Base-by-base conservation (phyloP, 805 yeast genomes). In the Yamadazyma sp. region DNA sequence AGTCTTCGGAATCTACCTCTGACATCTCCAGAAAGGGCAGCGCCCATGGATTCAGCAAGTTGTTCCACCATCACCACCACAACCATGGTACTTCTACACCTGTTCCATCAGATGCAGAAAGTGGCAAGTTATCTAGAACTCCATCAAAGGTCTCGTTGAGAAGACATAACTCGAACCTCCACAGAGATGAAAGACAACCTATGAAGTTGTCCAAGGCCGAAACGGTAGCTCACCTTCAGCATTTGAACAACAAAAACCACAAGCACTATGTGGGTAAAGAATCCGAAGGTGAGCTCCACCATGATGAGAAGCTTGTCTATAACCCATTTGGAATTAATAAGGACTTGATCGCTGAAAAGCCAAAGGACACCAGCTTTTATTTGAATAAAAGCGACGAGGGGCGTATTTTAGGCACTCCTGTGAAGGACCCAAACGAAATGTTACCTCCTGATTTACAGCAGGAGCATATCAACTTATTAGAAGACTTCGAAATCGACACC, bases 291-390 rank as follows among this genome's bases (percentile, higher is more conserved):
- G 38, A 33, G 10, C n/a, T 24, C 7, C 32, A 36, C 23, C 46
- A 48, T 24, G 60, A 49, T 17, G 70, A 64, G 15, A 78, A 75
- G 41, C 66, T 79, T 52, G 73, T 71, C 29, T 82, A 80, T 57
- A 81, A 81, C 49, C 88, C 88, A 1, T 82, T 77, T 53, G 88
- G 87, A 1, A 42, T 73, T 25, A 72, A 66, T 44, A 68, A 62
- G 28, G 47, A 48, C 30, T 50, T 54, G 7, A 41, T 48, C 14
- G 44, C 47, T 27, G 59, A 54, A 26, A 41, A 47, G 19, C 64
- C 64, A 2, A 58, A 50, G 38, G 54, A 54, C 27, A 41, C 61
- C 3, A 53, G 57, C 32, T 58, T 59, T 29, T 59, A 59, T 35
- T 39, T 59, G 35, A 46, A 49, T 12, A 58, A 66, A 38, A 62